These are phyloP conservation scores for Xylariomycetidae sp. DNA, from an alignment of 2,329 filamentous ascomycete species.

Conservation along the genomic window DNA sequence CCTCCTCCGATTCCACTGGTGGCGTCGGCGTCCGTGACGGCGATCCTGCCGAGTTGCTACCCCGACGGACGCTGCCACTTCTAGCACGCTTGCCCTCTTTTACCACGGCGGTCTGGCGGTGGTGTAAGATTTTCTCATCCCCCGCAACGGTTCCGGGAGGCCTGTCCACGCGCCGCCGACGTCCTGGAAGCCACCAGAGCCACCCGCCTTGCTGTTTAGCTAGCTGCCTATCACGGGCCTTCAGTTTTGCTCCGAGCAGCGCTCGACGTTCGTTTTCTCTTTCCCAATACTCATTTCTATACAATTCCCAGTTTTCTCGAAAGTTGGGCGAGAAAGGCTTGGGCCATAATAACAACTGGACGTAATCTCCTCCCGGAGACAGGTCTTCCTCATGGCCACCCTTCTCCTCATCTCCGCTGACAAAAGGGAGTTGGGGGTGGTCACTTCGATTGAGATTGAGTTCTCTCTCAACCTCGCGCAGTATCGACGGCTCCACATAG, in stretches of 20 bases:
- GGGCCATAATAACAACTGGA: conserved; percentile 83
- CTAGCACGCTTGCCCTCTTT: conserved; percentile 45
- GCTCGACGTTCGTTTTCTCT: conserved; percentile 87
- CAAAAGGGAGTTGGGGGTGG: conserved; percentile 35
- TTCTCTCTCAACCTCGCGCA: conserved; percentile 57
- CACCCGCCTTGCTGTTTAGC: conserved; percentile 65
- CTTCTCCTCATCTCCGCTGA: conserved; percentile 51
- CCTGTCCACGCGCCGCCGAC: conserved; percentile 34
- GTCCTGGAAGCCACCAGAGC: conserved; percentile 84
- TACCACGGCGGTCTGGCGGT: conserved; percentile 38
- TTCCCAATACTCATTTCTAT: conserved; percentile 93
- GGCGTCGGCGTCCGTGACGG: conserved; percentile 45
- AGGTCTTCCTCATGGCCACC: conserved; percentile 84
- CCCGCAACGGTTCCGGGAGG: conserved; percentile 8
- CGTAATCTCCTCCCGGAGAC: conserved; percentile 81
- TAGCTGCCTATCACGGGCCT: conserved; percentile 62
- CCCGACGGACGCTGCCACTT: conserved; percentile 48
- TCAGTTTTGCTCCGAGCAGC: conserved; percentile 65
- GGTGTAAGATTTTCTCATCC: conserved; percentile 35
- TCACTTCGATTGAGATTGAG: conserved; percentile 41
- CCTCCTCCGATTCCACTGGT: conserved; percentile 39
- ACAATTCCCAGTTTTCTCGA: conserved; percentile 94
- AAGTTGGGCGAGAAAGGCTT: conserved; percentile 96
- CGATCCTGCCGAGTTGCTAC: conserved; percentile 45
- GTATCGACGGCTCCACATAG: conserved; percentile 62